These are phyloP conservation scores for Auricularia sp. DNA, from an alignment of 768 basidiomycete genomes.

Conservation along the genomic window DNA sequence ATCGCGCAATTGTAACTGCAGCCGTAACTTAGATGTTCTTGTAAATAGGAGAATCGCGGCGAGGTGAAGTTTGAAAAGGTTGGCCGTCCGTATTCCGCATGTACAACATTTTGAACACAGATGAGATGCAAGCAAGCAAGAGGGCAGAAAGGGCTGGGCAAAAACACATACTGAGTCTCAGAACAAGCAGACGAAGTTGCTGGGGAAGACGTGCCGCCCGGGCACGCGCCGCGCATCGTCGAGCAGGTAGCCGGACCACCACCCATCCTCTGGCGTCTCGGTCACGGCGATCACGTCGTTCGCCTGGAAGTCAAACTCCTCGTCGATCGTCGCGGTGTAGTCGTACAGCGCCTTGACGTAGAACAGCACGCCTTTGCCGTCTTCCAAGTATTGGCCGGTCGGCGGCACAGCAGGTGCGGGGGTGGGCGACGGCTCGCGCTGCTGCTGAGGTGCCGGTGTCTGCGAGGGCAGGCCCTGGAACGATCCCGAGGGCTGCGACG, in stretches of 20 bases:
- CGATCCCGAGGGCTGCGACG: constrained; percentile 17
- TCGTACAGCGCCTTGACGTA: constrained; percentile 90
- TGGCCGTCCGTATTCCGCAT: too few relatives aligned
- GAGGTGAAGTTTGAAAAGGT: too few relatives aligned
- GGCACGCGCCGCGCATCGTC: constrained; percentile 61
- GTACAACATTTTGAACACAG: too few relatives aligned
- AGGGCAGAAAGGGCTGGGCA: too few relatives aligned
- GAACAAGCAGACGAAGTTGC: constrained; percentile 79
- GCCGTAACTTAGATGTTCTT: too few relatives aligned
- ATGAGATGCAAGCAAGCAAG: too few relatives aligned
- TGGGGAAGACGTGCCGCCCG: constrained; percentile 75
- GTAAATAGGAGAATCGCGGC: too few relatives aligned
- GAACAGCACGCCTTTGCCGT: constrained; percentile 74
- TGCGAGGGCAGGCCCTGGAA: constrained; percentile 18
- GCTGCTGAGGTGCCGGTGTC: constrained; percentile 15
- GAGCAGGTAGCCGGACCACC: constrained; percentile 91
- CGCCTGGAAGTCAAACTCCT: constrained; percentile 93
- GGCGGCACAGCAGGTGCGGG: constrained; percentile 32
- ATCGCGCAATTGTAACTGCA: constrained; percentile 57
- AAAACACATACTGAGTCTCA: constrained; percentile 15
- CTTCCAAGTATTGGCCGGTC: constrained; percentile 73
- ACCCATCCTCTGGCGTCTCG: constrained; percentile 88
- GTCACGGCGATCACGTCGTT: constrained; percentile 96
- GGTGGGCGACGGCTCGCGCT: constrained; percentile 30
- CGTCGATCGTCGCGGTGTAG: constrained; percentile 72